phyloP scores from a whole-genome alignment of 1,284 basidiomycete genomes.

The Puccinia novopanici region DNA sequence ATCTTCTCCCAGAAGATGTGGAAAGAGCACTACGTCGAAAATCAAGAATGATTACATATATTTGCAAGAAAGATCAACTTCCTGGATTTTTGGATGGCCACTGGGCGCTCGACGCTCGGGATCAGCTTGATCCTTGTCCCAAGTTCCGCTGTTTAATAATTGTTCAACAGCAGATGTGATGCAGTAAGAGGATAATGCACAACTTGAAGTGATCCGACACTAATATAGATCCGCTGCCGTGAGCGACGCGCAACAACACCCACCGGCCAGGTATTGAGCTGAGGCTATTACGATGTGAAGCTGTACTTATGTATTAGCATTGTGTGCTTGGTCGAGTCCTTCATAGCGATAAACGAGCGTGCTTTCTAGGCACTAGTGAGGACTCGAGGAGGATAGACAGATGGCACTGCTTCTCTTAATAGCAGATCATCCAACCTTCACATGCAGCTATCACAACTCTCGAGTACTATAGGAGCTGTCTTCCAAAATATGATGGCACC shows the following conservation, averaged over 20 bases:
- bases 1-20: neutral
- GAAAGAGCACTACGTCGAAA: neutral
- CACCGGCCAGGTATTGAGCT: neutral
- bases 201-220: slow-evolving; percentile 14
- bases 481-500: too few species aligned
- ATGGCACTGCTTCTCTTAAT: too few species aligned
- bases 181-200: neutral
- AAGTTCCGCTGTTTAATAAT: too few species aligned
- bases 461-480: too few species aligned
- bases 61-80: slow-evolving; percentile 30
- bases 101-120: neutral
- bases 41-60: slow-evolving; percentile 27
- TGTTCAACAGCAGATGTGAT: too few species aligned
- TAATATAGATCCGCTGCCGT: neutral
- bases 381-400: neutral
- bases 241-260: neutral
- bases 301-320: neutral
- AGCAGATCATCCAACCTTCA: neutral
- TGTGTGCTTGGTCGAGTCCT: slow-evolving; percentile 13
- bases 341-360: too few species aligned
- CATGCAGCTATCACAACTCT: too few species aligned
- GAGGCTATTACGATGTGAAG: too few species aligned
- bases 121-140: neutral
- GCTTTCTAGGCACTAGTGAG: neutral
- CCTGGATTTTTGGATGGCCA: neutral